Evolutionary conservation across 768 basidiomycete genomes (phyloP).

Genomic region (Lepiota brunneoincarnata): DNA sequence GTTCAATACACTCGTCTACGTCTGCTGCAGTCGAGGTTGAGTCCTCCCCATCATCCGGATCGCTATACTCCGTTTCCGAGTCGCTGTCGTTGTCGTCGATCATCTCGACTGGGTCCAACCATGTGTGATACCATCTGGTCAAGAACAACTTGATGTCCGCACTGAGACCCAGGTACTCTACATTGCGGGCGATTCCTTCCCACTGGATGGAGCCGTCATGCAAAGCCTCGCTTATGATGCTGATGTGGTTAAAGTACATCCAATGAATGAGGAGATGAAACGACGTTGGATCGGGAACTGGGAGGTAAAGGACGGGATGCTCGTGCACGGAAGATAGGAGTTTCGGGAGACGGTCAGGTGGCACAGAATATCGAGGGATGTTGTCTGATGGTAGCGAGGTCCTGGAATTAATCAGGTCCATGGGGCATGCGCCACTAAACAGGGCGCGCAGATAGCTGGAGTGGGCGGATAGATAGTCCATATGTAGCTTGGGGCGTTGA

Average conservation of each 20-base stretch:
- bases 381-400: slow-evolving; percentile 24
- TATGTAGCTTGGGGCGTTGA: slow-evolving; percentile 56
- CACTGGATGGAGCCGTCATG: slow-evolving; percentile 65
- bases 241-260: slow-evolving; percentile 77
- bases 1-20: slow-evolving; percentile 30
- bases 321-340: slow-evolving; percentile 63
- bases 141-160: slow-evolving; percentile 76
- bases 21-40: slow-evolving; percentile 34
- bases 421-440: slow-evolving; percentile 62
- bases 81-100: slow-evolving; percentile 29
- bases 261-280: slow-evolving; percentile 74
- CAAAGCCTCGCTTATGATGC: slow-evolving; percentile 65
- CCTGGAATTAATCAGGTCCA: slow-evolving; percentile 50
- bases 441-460: slow-evolving; percentile 71
- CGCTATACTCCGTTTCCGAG: slow-evolving; percentile 34
- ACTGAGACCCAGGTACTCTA: slow-evolving; percentile 81
- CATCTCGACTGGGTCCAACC: slow-evolving; percentile 44
- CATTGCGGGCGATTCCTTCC: slow-evolving; percentile 88
- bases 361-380: slow-evolving; percentile 29
- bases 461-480: slow-evolving; percentile 80
- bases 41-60: slow-evolving; percentile 34
- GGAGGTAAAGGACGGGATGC: slow-evolving; percentile 71
- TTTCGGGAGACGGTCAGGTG: slow-evolving; percentile 56
- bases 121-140: slow-evolving; percentile 69
- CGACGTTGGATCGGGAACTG: slow-evolving; percentile 71